Evolutionary conservation across 2,329 filamentous ascomycete genomes (phyloP).

Genomic region (Thielaviopsis punctulata): DNA sequence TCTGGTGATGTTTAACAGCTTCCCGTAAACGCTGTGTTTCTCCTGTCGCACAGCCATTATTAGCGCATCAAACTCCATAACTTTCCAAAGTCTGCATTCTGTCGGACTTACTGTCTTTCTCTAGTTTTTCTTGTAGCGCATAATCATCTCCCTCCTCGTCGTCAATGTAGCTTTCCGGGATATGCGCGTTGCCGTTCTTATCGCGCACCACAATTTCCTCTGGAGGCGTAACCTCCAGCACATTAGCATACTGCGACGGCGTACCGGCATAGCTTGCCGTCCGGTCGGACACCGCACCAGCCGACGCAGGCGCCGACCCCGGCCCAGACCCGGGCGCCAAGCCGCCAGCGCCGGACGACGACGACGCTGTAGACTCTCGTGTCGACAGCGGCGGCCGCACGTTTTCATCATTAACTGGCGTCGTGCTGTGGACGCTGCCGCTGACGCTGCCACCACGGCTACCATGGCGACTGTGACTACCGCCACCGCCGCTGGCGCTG

Average conservation of each 20-base stretch:
- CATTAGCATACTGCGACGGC: conserved; percentile 3
- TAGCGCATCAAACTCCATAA: conserved; percentile 10
- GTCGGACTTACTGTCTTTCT: conserved; percentile 33
- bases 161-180: conserved; percentile 21
- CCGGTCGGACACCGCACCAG: neutral
- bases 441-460: neutral
- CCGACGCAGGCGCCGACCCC: neutral
- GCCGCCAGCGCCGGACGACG: neutral
- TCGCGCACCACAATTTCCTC: conserved; percentile 45
- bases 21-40: conserved; percentile 44
- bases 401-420: neutral
- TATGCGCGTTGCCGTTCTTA: conserved; percentile 43
- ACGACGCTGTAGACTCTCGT: neutral
- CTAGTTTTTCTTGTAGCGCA: conserved; percentile 38
- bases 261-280: neutral
- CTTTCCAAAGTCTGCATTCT: conserved; percentile 14
- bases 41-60: conserved; percentile 22
- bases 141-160: conserved; percentile 38
- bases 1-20: conserved; percentile 42
- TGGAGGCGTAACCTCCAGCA: conserved; percentile 11
- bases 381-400: neutral
- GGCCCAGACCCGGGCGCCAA: too few species aligned
- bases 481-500: neutral
- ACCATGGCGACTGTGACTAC: neutral
- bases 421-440: neutral